A percentile compares a stretch with the other conserved stretches of the same genome.
Evolutionary conservation across 2,329 filamentous ascomycete genomes (phyloP).

Genomic region (Chrysosporium queenslandicum): DNA sequence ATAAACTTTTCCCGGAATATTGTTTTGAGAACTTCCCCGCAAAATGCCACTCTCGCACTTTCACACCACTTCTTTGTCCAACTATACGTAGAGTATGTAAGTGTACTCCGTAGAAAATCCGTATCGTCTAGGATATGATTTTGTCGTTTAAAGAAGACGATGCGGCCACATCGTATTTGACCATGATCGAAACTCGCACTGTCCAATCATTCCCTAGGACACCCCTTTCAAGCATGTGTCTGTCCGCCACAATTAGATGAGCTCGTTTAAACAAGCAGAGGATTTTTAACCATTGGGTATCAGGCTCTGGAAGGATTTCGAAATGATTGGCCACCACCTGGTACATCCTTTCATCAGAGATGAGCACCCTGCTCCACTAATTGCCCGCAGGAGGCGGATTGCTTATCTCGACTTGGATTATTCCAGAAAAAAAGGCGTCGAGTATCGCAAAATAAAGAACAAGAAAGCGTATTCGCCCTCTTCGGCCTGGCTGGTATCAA

Average conservation of each 20-base stretch:
- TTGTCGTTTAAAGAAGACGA: neutral
- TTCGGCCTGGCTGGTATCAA: too few relatives aligned
- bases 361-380: neutral
- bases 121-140: neutral
- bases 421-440: neutral
- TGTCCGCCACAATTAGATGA: neutral
- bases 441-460: too few relatives aligned
- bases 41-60: too few relatives aligned
- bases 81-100: too few relatives aligned
- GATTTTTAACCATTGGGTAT: neutral
- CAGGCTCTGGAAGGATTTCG: neutral
- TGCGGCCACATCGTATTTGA: neutral
- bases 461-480: too few relatives aligned
- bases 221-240: neutral
- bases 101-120: too few relatives aligned
- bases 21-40: too few relatives aligned
- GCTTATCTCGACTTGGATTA: neutral
- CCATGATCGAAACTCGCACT: neutral
- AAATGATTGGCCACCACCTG: neutral
- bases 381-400: slow-evolving; percentile 2
- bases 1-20: too few relatives aligned
- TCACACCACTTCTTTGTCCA: too few relatives aligned
- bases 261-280: neutral
- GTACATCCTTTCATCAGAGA: neutral
- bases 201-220: neutral